phyloP scores from a whole-genome alignment of 179 eudicot genomes.

The Pouteria campechiana region DNA sequence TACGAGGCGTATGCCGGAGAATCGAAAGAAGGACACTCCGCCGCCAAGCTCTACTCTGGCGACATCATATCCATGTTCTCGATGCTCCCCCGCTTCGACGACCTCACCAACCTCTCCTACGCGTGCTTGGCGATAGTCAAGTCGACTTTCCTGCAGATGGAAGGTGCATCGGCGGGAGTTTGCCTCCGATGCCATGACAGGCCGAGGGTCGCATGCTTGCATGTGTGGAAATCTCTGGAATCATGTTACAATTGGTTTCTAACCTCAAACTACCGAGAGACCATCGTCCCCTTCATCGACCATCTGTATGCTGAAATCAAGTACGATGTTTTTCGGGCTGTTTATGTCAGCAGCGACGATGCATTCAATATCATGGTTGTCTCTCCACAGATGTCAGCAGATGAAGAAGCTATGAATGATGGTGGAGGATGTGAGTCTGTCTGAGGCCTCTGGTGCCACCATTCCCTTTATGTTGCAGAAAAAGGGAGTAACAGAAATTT shows the following conservation, averaged over 20 bases:
- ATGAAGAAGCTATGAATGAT: not conserved
- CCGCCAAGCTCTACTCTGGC: conserved; percentile 24
- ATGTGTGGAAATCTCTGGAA: conserved; percentile 24
- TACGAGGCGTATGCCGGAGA: conserved; percentile 31
- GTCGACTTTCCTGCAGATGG: conserved; percentile 16
- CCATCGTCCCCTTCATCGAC: conserved; percentile 19
- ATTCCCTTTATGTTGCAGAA: no score
- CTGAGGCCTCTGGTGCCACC: no score
- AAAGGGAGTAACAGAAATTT: no score
- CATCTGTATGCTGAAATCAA: conserved; percentile 11
- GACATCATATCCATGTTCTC: conserved; percentile 20
- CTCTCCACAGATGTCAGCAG: conserved; percentile 8
- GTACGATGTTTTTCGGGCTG: conserved; percentile 31
- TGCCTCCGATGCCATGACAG: conserved; percentile 12
- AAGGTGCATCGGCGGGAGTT: conserved; percentile 22
- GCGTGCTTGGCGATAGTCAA: conserved; percentile 18
- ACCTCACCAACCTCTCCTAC: conserved; percentile 3
- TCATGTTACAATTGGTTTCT: conserved; percentile 20
- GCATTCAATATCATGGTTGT: not conserved
- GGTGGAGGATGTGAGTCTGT: conserved; percentile 1
- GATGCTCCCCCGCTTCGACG: not conserved
- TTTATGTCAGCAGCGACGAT: conserved; percentile 22
- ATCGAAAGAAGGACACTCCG: conserved; percentile 20
- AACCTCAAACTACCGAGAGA: conserved; percentile 9
- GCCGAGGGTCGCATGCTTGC: not conserved